phyloP scores from a whole-genome alignment of 805 yeast species.

The Priceomyces fermenticarens region DNA sequence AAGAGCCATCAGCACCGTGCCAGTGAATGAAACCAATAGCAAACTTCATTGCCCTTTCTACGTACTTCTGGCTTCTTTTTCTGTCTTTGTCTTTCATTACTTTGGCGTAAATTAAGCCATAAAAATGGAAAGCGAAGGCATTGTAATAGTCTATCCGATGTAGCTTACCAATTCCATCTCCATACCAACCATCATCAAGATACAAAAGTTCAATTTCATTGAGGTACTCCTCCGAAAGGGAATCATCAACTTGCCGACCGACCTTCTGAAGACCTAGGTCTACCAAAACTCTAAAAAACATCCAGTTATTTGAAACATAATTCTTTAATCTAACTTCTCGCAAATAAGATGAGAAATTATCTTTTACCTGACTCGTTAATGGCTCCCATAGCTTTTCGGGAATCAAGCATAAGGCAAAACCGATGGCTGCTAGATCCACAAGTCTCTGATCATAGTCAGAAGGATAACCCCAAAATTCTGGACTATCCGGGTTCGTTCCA shows the following conservation, averaged over 20 bases:
- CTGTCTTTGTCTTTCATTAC: conserved; percentile 10
- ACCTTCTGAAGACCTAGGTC: conserved; percentile 21
- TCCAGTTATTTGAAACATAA: conserved; percentile 22
- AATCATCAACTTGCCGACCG: conserved; percentile 12
- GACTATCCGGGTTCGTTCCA: conserved; percentile 22
- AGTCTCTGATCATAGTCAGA: conserved; percentile 18
- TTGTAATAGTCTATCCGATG: conserved; percentile 24
- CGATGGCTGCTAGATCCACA: conserved; percentile 28
- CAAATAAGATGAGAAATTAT: conserved; percentile 14
- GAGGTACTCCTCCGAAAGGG: conserved; percentile 12
- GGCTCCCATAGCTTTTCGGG: conserved; percentile 26
- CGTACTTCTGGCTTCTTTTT: conserved; percentile 10
- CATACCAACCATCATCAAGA: conserved; percentile 27
- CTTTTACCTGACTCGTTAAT: conserved; percentile 12
- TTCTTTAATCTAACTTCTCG: conserved; percentile 12
- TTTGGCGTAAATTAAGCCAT: conserved; percentile 19
- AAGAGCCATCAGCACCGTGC: conserved; percentile 13
- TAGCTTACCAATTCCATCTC: conserved; percentile 23
- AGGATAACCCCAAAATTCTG: conserved; percentile 24
- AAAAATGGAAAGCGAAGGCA: conserved; percentile 28
- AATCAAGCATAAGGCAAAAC: conserved; percentile 18
- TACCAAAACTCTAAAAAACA: conserved; percentile 23
- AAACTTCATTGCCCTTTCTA: conserved; percentile 16
- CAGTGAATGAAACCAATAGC: conserved; percentile 19
- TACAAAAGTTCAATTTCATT: conserved; percentile 18